These are phyloP conservation scores for Fagopyrum esculentum DNA, from an alignment of 148 eudicot genomes.

Conservation along the genomic window DNA sequence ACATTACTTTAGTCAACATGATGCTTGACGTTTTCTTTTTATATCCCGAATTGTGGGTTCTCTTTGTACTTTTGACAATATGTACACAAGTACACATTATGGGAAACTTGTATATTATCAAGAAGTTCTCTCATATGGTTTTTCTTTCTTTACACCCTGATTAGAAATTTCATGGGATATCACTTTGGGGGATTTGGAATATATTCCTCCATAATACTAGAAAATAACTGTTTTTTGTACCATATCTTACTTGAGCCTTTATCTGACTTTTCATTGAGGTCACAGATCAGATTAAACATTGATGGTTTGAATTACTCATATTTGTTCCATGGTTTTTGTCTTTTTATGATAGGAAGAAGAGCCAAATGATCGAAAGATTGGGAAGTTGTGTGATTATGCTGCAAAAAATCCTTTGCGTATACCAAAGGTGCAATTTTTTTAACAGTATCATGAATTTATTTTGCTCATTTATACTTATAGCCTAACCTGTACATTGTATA, in stretches of 20 bases:
- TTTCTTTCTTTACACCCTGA: background rate
- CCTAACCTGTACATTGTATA: no score
- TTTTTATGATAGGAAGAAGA: conserved; percentile 56
- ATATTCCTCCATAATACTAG: background rate
- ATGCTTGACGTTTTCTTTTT: no score
- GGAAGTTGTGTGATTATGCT: conserved; percentile 93
- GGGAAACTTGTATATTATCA: background rate
- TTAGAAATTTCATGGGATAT: background rate
- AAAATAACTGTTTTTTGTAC: background rate
- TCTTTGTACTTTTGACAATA: background rate
- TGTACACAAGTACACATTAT: background rate
- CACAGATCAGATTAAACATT: background rate
- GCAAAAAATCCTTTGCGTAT: conserved; percentile 85
- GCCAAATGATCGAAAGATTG: conserved; percentile 82
- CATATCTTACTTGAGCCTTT: background rate
- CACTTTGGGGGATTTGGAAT: background rate
- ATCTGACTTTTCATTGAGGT: background rate
- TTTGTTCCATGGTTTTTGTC: background rate
- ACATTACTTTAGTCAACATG: no score
- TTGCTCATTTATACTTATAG: background rate
- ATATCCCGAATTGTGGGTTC: background rate
- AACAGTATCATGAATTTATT: background rate
- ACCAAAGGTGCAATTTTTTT: conserved; percentile 60
- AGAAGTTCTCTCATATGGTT: background rate
- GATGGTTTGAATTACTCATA: background rate